Percentiles rank a stretch among this genome's conserved stretches.
Evolutionary conservation across 768 basidiomycete genomes (phyloP).

Genomic region (Calocera cornea): DNA sequence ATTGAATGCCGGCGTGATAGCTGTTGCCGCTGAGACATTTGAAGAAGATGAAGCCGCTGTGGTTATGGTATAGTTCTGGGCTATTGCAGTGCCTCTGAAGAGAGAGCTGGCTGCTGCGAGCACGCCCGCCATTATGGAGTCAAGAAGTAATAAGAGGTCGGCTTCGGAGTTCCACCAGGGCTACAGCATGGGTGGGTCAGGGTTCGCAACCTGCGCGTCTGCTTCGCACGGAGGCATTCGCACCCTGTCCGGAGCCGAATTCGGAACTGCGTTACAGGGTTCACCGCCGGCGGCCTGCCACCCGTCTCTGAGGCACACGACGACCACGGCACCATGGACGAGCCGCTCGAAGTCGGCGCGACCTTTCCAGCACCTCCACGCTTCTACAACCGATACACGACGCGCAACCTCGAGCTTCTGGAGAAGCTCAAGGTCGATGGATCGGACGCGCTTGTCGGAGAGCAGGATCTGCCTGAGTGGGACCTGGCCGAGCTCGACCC

Average conservation of each 20-base stretch:
- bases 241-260: background rate
- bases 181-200: background rate
- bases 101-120: conserved; percentile 73
- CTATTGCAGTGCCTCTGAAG: conserved; percentile 67
- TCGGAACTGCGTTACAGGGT: background rate
- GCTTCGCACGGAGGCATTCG: background rate
- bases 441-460: conserved; percentile 51
- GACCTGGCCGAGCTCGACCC: conserved; percentile 62
- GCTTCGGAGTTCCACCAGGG: too few relatives aligned
- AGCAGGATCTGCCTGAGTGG: conserved; percentile 65
- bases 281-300: too few relatives aligned
- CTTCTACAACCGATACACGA: conserved; percentile 64
- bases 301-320: background rate
- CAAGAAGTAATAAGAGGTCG: background rate
- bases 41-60: conserved; percentile 14
- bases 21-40: background rate
- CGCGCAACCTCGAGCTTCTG: conserved; percentile 58
- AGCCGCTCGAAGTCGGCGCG: background rate
- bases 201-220: background rate
- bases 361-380: conserved; percentile 80
- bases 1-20: conserved; percentile 37
- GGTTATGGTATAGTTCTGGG: conserved; percentile 63
- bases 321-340: background rate
- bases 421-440: conserved; percentile 46
- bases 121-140: conserved; percentile 33